Evolutionary conservation across 306 rosid species (phyloP).

Genomic region (Pachyrhizus erosus): DNA sequence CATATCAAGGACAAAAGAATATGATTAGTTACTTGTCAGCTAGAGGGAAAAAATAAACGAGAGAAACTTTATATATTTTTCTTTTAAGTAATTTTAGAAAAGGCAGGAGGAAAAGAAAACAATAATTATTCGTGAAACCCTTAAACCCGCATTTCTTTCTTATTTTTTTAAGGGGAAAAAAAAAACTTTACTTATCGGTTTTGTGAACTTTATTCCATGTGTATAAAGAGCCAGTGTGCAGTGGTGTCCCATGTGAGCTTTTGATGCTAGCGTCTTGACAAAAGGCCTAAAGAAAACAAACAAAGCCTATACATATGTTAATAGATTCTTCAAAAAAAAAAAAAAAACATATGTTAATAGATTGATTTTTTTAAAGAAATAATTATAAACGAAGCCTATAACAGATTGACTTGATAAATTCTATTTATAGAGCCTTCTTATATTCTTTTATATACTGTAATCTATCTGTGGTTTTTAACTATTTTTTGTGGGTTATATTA

Average conservation of each 20-base stretch:
- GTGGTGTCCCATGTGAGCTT: slow-evolving; percentile 27
- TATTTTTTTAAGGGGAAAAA: neutral
- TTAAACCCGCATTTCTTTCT: neutral
- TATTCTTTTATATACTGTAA: neutral
- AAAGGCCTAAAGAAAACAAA: slow-evolving; percentile 5
- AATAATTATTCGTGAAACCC: neutral
- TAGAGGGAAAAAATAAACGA: neutral
- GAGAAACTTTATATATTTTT: slow-evolving; percentile 8
- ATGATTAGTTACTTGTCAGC: slow-evolving; percentile 22
- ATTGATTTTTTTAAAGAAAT: too few species aligned
- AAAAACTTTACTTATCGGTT: neutral
- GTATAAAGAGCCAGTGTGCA: neutral
- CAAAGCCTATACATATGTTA: neutral
- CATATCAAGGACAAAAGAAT: neutral
- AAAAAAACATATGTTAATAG: too few species aligned
- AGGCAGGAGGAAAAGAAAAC: neutral
- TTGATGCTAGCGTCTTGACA: neutral
- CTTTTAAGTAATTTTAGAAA: neutral
- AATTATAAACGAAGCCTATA: too few species aligned
- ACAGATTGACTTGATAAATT: neutral
- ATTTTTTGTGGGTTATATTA: neutral
- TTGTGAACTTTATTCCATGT: slow-evolving; percentile 9
- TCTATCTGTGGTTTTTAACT: neutral
- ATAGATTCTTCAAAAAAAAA: too few species aligned
- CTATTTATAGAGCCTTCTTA: too few species aligned